Evolutionary conservation across 352 stramenopile genomes (phyloP), one percentile per base, ranked within the genome.

Genomic region (Pythium chondricola): DNA sequence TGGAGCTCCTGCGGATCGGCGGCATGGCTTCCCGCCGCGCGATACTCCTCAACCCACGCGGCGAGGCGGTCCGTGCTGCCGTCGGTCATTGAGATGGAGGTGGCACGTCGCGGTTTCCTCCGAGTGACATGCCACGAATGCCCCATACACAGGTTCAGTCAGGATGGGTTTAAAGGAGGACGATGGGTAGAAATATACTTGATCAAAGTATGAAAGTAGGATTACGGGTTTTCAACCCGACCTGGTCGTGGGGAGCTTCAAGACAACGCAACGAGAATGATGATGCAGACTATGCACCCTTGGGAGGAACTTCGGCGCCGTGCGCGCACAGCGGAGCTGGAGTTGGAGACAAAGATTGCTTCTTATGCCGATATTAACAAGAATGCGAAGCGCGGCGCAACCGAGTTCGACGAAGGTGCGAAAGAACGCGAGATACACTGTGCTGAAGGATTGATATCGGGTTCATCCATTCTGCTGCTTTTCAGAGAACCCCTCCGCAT

Each of bases 261-360:
- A 61, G 43, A 31, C 25, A 30, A n/a, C 14, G 11, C 9, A 29
- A 24, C 39, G 22, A 44, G 13, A 2, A 66, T 50, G 65, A 92
- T 88, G 75, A 71, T 83, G 69, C 66, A 69, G 50, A 49, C 62
- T 45, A 72, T 72, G 44, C 59, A 66, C 36, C 74, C 77, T 46
- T 94, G 83, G 83, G 83, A 94, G 38, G 76, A 93, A 9, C 63
- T 94, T 39, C 69, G 78, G 35, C 75, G 68, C 39, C 67, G 69
- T 21, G 83, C 83, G 44, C 72, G 81, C 49, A 61, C 67, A 7
- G 71, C 80, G n/a, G 83, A 94, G 64, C 76, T 67, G 22, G 69
- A 74, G 43, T 65, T 94, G 40, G 83, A 90, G 63, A 81, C 91
- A 48, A 92, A 94, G 47, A 84, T 91, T 40, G 68, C 73, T 13